Percentiles rank a stretch among this genome's conserved stretches.
Evolutionary conservation across 2,329 filamentous ascomycete species (phyloP).

Genomic region (Exophiala aquamarina): DNA sequence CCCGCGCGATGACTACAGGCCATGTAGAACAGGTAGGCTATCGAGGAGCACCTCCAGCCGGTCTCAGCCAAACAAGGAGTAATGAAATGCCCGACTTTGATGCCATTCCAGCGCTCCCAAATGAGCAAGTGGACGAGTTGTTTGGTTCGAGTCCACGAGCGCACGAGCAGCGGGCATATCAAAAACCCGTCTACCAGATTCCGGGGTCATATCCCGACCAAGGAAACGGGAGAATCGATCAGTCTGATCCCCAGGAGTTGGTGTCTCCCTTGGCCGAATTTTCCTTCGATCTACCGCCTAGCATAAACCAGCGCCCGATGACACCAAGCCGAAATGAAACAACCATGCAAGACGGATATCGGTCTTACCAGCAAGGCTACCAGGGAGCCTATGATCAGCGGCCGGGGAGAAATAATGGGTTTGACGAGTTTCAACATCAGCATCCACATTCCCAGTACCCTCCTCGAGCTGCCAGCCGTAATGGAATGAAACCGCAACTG

Average conservation of each 20-base stretch:
- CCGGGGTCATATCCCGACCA: slow-evolving; percentile 12
- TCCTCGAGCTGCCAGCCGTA: slow-evolving; percentile 24
- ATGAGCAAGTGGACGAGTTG: slow-evolving; percentile 18
- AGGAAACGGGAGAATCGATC: slow-evolving; percentile 36
- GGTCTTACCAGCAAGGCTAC: slow-evolving; percentile 5
- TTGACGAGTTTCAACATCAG: slow-evolving; percentile 7
- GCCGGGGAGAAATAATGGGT: slow-evolving; percentile 1
- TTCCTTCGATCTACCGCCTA: slow-evolving; percentile 68
- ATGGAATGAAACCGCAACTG: slow-evolving; percentile 14
- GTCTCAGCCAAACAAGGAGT: slow-evolving; percentile 34
- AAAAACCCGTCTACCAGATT: slow-evolving; percentile 31
- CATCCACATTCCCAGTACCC: slow-evolving; percentile 20
- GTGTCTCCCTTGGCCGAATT: slow-evolving; percentile 55
- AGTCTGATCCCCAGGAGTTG: slow-evolving; percentile 38
- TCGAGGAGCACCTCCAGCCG: slow-evolving; percentile 22
- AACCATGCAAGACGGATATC: slow-evolving; percentile 5
- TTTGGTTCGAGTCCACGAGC: slow-evolving; percentile 16
- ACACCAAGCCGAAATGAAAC: slow-evolving; percentile 5
- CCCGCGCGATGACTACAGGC: neutral
- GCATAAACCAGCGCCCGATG: neutral
- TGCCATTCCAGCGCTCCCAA: slow-evolving; percentile 38
- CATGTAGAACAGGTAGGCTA: neutral
- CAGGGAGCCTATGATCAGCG: slow-evolving; percentile 4
- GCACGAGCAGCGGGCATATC: slow-evolving; percentile 26
- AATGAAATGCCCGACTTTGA: slow-evolving; percentile 66